Base-by-base conservation (phyloP, 306 rosid genomes). In the Pyrus communis region DNA sequence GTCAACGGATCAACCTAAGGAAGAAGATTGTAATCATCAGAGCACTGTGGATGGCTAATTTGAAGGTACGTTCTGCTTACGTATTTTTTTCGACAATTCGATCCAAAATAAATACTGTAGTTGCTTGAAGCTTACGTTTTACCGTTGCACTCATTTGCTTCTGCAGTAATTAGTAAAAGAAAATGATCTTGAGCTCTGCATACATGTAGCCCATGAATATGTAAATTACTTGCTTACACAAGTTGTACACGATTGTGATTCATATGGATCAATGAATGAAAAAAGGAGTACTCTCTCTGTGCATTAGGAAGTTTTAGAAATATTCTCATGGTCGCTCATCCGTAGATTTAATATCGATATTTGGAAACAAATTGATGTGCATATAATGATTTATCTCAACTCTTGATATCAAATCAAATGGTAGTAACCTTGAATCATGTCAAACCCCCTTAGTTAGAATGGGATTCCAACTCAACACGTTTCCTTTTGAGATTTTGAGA, bases 11-110 rank as follows among this genome's bases (percentile, higher is more conserved):
- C 77, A 62, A 70, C 78, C 78, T 9, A 30, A 65, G 62, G 43
- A 65, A 2, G 84, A 80, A 68, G 80, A 62, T 59, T 65, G 75
- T 21, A 68, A 49, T 7, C 82, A 81, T 78, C 75, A 70, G 27
- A 75, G 67, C 66, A 62, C 54, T 19, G 75, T 25, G 58, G 86
- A 84, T 57, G 52, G 74, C 79, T 82, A 76, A 79, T 61, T 69
- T 30, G 46, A 71, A 59, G 21, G 58, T 73, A 59, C 31, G 69
- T 69, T 79, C 60, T 21, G 75, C 73, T 63, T 71, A 42, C 64
- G 52, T n/a, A 27, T 40, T 17, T 71, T 66, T 35, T 66, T 64
- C 7, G 7, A 66, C 45, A 4, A 27, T 9, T 63, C 5, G 15
- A 63, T 57, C 22, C 2, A 28, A 19, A 67, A 54, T 71, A 25